Evolutionary conservation across 805 yeast genomes (phyloP), one percentile per base, ranked within the genome.

Genomic region (Myxozyma sirexii): DNA sequence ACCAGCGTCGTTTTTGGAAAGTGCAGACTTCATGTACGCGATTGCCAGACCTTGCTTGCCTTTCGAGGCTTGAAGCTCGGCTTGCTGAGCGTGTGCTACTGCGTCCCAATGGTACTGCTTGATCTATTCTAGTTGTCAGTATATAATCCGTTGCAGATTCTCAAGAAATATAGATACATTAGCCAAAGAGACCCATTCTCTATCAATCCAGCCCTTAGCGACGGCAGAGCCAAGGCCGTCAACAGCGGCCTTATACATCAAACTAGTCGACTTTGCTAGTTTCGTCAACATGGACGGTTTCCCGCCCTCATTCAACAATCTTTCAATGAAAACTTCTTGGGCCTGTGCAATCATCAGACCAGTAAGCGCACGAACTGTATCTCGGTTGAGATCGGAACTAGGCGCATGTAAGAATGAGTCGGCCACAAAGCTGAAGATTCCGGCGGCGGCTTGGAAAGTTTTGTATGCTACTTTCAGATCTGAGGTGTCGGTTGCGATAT

Each of bases 401-500:
- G 98, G 97, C 0, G 97, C 93, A 73, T 92, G 94, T 48, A 91
- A 75, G 73, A 93, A 93, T 72, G 87, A 88, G 66, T 88, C 93
- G 45, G 86, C 80, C 26, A 92, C 77, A 66, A 82, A 88, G 60
- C 82, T 80, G 69, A 82, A 87, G 31, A 90, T 80, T 0, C 97
- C 96, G 3, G 94, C 87, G 1, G 97, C 84, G 59, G 84, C 85
- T 62, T 90, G 90, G 68, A 87, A 82, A 50, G 77, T 73, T 41
- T 81, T 82, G 62, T 85, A 79, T 0, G 90, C 78, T n/a, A 73
- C 72, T 67, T 88, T 91, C 68, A 80, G 76, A 56, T 84, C 79
- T 2, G 76, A 72, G 37, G 71, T 46, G 24, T 67, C 67, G 27
- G 37, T 45, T 2, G 68, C 79, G 38, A 81, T 75, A 56, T 80